Conservation (phyloP, 75 land plant genomes). For the Picea sitchensis region DNA sequence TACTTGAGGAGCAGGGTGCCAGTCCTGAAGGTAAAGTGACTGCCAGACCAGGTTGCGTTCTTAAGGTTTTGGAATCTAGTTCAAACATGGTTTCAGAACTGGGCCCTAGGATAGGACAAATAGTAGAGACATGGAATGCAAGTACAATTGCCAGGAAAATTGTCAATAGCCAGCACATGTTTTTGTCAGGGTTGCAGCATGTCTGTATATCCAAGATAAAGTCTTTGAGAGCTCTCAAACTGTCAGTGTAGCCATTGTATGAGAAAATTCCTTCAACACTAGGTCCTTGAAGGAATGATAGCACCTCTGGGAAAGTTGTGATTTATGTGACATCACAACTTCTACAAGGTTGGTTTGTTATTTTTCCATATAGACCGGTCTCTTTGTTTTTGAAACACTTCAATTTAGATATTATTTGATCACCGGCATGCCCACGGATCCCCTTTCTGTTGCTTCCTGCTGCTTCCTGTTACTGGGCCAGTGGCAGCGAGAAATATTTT, state of each 20-base stretch:
- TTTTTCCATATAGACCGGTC: no score
- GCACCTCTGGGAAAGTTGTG: no score
- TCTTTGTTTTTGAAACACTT: no score
- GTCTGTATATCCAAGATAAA: constrained; percentile 52
- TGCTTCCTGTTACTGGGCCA: no score
- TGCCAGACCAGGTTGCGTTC: constrained; percentile 34
- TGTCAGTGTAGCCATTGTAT: constrained; percentile 17
- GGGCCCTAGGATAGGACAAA: constrained; percentile 30
- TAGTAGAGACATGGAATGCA: constrained; percentile 44
- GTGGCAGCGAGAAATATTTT: no score
- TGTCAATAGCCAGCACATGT: constrained; percentile 23
- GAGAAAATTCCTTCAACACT: neutral
- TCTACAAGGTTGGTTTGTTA: no score
- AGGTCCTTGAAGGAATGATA: no score
- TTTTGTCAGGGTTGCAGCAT: constrained; percentile 25
- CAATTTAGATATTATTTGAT: no score
- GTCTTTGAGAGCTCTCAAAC: constrained; percentile 29
- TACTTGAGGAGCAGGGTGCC: constrained; percentile 12
- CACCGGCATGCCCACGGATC: no score
- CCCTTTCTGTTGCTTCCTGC: no score
- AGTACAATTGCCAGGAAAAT: constrained; percentile 41
- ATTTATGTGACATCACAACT: no score
- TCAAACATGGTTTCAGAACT: constrained; percentile 25
- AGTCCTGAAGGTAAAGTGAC: neutral
- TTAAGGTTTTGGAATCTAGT: constrained; percentile 26